Evolutionary conservation across 495 filamentous ascomycete genomes (phyloP).

Genomic region (Penicillium roqueforti): DNA sequence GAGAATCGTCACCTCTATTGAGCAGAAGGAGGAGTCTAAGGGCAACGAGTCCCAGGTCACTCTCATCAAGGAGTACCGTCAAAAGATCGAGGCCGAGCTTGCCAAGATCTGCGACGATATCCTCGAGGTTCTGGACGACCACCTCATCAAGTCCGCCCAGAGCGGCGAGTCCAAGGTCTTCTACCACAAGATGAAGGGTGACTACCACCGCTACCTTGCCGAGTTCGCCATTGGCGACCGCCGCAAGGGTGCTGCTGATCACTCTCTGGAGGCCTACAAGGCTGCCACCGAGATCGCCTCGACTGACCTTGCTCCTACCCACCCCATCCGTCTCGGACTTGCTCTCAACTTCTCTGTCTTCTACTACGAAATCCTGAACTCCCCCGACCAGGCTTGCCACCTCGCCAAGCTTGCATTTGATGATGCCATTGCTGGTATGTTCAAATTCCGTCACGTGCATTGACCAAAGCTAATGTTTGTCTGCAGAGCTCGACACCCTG

Average conservation of each 20-base stretch:
- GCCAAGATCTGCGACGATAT: conserved; percentile 99
- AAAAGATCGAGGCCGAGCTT: conserved; percentile 98
- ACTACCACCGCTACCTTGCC: conserved; percentile 99
- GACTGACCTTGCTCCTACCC: conserved; percentile 95
- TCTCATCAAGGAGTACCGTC: conserved; percentile 98
- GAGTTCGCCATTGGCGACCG: conserved; percentile 97
- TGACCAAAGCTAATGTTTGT: conserved; percentile 18
- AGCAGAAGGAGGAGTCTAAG: conserved; percentile 99
- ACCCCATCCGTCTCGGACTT: conserved; percentile 97
- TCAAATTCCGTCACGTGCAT: background rate
- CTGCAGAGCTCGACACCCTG: conserved; percentile 89
- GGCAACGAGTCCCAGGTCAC: conserved; percentile 90
- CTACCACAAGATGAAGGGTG: conserved; percentile 99
- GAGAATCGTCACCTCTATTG: conserved; percentile 99
- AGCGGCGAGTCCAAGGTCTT: conserved; percentile 99
- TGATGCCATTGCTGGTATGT: conserved; percentile 93
- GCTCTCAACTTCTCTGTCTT: conserved; percentile 99
- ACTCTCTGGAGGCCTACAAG: conserved; percentile 98
- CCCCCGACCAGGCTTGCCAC: conserved; percentile 97
- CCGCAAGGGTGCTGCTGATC: conserved; percentile 94
- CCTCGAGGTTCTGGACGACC: conserved; percentile 90
- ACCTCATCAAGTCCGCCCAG: conserved; percentile 94
- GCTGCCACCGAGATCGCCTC: conserved; percentile 94
- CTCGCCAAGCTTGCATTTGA: conserved; percentile 99
- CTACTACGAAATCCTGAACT: conserved; percentile 99